A percentile compares a stretch with the other conserved stretches of the same genome.
Conservation (phyloP, 352 stramenopile genomes). For the Phytophthora cryptogea region DNA sequence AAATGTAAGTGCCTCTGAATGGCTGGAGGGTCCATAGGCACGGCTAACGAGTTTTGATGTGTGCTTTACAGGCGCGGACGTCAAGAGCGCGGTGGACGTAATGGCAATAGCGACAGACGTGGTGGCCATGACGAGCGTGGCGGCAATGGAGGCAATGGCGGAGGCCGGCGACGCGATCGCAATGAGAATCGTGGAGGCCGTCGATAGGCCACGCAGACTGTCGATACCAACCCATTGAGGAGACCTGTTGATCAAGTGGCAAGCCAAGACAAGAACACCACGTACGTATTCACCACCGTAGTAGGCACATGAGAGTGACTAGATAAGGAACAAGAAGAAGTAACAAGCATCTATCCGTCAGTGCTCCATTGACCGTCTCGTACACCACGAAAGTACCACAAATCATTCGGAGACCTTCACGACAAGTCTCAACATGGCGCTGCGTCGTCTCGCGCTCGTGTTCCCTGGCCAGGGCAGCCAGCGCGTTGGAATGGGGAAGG, state of each 20-base stretch:
- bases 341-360: neutral
- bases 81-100: conserved; percentile 35
- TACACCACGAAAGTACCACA: conserved; percentile 15
- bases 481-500: conserved; percentile 75
- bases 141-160: conserved; percentile 21
- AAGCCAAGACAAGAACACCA: conserved; percentile 1
- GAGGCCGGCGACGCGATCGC: conserved; percentile 38
- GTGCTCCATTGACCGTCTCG: conserved; percentile 8
- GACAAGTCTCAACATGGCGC: conserved; percentile 30
- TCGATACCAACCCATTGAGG: conserved; percentile 5
- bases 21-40: neutral
- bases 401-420: conserved; percentile 10
- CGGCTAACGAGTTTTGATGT: conserved; percentile 6
- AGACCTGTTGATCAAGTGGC: neutral
- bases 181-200: conserved; percentile 48
- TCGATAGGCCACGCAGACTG: conserved; percentile 37
- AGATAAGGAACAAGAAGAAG: conserved; percentile 28
- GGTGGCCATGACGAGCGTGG: conserved; percentile 31
- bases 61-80: conserved; percentile 30
- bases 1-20: conserved; percentile 46
- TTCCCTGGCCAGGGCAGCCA: conserved; percentile 89
- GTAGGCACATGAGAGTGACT: conserved; percentile 9
- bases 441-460: conserved; percentile 61
- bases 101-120: conserved; percentile 30
- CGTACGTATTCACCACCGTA: conserved; percentile 17